Percentiles rank a stretch among this genome's conserved stretches.
Evolutionary conservation across 208 protist species (phyloP).

Genomic region (Crithidia mellificae): DNA sequence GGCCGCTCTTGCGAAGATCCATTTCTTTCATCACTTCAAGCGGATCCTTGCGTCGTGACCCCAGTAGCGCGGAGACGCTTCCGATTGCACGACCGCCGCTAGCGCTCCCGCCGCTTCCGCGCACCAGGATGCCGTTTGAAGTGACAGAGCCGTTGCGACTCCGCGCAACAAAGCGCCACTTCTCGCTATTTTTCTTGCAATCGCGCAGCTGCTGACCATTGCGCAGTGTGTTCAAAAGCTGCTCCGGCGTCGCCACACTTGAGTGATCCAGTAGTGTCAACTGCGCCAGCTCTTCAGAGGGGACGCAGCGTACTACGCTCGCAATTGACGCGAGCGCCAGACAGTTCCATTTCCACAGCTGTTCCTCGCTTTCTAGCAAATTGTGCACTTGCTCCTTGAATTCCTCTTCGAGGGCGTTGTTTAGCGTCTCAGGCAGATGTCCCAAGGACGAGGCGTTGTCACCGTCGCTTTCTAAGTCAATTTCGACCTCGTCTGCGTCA

Average conservation of each 20-base stretch:
- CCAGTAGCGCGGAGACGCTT: slow-evolving; percentile 67
- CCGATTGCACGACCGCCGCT: slow-evolving; percentile 57
- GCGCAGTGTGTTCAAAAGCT: slow-evolving; percentile 39
- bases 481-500: slow-evolving; percentile 29
- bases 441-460: slow-evolving; percentile 8
- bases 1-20: slow-evolving; percentile 75
- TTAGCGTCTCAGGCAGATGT: slow-evolving; percentile 5
- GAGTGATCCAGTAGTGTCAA: slow-evolving; percentile 50
- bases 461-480: slow-evolving; percentile 25
- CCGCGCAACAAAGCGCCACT: slow-evolving; percentile 69
- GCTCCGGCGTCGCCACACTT: slow-evolving; percentile 29
- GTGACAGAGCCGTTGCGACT: slow-evolving; percentile 77
- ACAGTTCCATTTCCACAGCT: slow-evolving; percentile 86
- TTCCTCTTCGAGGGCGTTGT: slow-evolving; percentile 28
- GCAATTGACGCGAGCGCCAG: slow-evolving; percentile 61
- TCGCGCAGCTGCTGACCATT: slow-evolving; percentile 53
- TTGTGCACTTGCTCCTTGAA: slow-evolving; percentile 56
- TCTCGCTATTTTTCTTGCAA: slow-evolving; percentile 73
- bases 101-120: slow-evolving; percentile 23
- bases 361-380: slow-evolving; percentile 77
- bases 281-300: slow-evolving; percentile 58
- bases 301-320: slow-evolving; percentile 56
- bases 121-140: slow-evolving; percentile 83
- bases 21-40: slow-evolving; percentile 77
- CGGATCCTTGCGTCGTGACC: slow-evolving; percentile 67